Percentiles rank a stretch among this genome's conserved stretches.
Conservation (phyloP, 257 asterid genomes). For the Craterostigma plantagineum region DNA sequence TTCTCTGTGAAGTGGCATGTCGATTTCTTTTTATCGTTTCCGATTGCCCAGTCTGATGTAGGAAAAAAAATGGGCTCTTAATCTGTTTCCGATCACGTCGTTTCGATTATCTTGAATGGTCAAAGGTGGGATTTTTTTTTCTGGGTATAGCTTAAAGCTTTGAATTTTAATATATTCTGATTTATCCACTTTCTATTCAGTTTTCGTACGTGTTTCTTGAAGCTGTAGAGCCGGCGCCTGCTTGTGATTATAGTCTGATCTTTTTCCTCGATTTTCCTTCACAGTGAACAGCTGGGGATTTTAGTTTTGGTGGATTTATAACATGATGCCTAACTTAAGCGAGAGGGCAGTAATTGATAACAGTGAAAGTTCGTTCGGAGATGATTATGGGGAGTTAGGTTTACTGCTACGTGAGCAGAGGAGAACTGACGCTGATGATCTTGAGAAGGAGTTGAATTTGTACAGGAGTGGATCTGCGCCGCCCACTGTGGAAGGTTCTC, state of each 20-base stretch:
- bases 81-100: conserved; percentile 13
- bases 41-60: not conserved
- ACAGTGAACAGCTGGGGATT: too few relatives aligned
- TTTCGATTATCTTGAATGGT: conserved; percentile 2
- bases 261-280: too few relatives aligned
- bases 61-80: conserved; percentile 2
- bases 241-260: too few relatives aligned
- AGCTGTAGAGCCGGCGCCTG: too few relatives aligned
- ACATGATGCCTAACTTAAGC: conserved; percentile 44
- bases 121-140: too few relatives aligned
- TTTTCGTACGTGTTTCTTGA: too few relatives aligned
- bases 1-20: conserved; percentile 8
- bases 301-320: too few relatives aligned
- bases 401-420: conserved; percentile 42
- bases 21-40: conserved; percentile 10
- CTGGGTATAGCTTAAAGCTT: too few relatives aligned
- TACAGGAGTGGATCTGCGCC: conserved; percentile 81
- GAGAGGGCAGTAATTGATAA: conserved; percentile 43
- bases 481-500: conserved; percentile 68
- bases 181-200: too few relatives aligned
- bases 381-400: conserved; percentile 55
- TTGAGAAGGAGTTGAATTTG: conserved; percentile 56
- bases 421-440: conserved; percentile 46
- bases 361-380: conserved; percentile 43
- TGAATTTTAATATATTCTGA: too few relatives aligned